These are phyloP conservation scores for Globisporangium sylvaticum DNA, from an alignment of 352 stramenopile genomes.

Conservation along the genomic window DNA sequence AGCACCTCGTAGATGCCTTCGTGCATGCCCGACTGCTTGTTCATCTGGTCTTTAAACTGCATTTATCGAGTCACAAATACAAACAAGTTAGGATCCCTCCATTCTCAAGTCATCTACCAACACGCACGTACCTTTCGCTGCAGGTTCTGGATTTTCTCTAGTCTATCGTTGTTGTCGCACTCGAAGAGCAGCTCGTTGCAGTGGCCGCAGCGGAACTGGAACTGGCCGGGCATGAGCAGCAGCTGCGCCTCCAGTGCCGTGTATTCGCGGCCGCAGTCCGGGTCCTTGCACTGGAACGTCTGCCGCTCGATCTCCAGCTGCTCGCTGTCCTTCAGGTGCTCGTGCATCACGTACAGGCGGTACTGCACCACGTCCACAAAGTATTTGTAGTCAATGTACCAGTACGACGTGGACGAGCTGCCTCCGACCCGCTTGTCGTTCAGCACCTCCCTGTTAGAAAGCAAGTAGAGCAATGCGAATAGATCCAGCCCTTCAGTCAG, in stretches of 20 bases:
- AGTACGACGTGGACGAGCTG: slow-evolving; percentile 87
- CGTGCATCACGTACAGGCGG: slow-evolving; percentile 84
- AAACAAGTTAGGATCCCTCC: neutral
- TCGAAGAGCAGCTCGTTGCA: slow-evolving; percentile 84
- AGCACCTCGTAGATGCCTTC: slow-evolving; percentile 86
- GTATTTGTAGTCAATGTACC: slow-evolving; percentile 93
- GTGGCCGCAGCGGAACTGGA: slow-evolving; percentile 82
- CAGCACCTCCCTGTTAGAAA: slow-evolving; percentile 59
- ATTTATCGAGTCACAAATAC: neutral
- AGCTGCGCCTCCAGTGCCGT: slow-evolving; percentile 81
- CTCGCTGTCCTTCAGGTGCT: slow-evolving; percentile 83
- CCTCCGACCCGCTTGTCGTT: slow-evolving; percentile 83
- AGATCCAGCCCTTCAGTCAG: neutral
- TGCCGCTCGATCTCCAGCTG: slow-evolving; percentile 85
- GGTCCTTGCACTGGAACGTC: slow-evolving; percentile 84
- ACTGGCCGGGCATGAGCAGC: slow-evolving; percentile 79
- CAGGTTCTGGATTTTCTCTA: slow-evolving; percentile 68
- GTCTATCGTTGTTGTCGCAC: slow-evolving; percentile 85
- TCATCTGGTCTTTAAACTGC: slow-evolving; percentile 88
- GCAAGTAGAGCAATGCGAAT: neutral
- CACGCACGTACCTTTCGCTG: slow-evolving; percentile 56
- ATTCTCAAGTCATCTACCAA: neutral
- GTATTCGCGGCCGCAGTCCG: slow-evolving; percentile 84
- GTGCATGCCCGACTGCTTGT: slow-evolving; percentile 78
- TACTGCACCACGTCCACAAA: slow-evolving; percentile 89